Percentiles rank a stretch among this genome's conserved stretches.
These are phyloP conservation scores for Ascodesmis nigricans DNA, from an alignment of 495 filamentous ascomycete genomes.

Conservation along the genomic window DNA sequence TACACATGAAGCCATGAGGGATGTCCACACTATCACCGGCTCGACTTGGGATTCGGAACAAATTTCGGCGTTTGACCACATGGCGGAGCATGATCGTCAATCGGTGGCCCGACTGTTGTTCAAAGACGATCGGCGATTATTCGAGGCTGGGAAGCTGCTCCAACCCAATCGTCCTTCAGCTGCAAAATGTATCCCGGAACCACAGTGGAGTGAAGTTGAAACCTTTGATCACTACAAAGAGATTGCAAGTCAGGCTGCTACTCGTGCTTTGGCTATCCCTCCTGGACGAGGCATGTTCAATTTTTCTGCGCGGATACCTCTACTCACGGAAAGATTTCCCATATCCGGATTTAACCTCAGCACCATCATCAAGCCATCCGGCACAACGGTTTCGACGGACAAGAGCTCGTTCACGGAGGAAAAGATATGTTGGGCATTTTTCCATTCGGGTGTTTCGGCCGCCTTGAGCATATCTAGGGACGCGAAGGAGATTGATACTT, in stretches of 20 bases:
- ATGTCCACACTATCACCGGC: constrained; percentile 51
- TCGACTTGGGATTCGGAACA: constrained; percentile 36
- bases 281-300: constrained; percentile 64
- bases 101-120: constrained; percentile 66
- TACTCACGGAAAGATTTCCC: constrained; percentile 74
- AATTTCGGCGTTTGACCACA: constrained; percentile 38
- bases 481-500: constrained; percentile 87
- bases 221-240: constrained; percentile 88
- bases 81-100: constrained; percentile 56
- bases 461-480: constrained; percentile 75
- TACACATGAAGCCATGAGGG: constrained; percentile 42
- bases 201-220: constrained; percentile 61
- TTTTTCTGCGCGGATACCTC: constrained; percentile 58
- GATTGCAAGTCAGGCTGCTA: constrained; percentile 58
- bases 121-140: constrained; percentile 67
- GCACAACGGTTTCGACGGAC: constrained; percentile 73
- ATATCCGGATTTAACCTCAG: constrained; percentile 71
- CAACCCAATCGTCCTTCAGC: constrained; percentile 54
- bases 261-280: constrained; percentile 69
- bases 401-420: constrained; percentile 68
- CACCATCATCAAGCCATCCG: constrained; percentile 74
- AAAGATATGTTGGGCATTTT: constrained; percentile 94
- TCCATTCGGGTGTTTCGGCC: constrained; percentile 80
- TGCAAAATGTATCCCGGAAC: constrained; percentile 52
- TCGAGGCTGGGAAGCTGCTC: constrained; percentile 57